phyloP scores from a whole-genome alignment of 768 basidiomycete species.

The Pisolithus sp. region DNA sequence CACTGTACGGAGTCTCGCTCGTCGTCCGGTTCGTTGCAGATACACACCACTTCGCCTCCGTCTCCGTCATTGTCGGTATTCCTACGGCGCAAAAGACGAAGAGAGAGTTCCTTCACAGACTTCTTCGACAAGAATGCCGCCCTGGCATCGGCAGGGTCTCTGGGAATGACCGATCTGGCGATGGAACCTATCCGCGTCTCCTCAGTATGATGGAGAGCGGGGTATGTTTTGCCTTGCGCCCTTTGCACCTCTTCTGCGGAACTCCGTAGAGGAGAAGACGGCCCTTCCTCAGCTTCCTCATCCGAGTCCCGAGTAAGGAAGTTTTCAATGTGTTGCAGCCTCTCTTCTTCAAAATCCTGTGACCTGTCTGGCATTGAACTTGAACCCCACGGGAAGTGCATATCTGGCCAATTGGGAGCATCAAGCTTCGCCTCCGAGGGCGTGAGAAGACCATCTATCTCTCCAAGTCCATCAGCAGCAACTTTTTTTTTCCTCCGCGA shows the following conservation, averaged over 20 bases:
- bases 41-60: slow-evolving; percentile 52
- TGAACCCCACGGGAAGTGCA: slow-evolving; percentile 72
- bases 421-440: slow-evolving; percentile 31
- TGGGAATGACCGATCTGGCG: slow-evolving; percentile 37
- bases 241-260: slow-evolving; percentile 12
- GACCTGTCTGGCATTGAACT: slow-evolving; percentile 47
- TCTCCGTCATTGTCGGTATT: slow-evolving; percentile 36
- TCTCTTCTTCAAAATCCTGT: slow-evolving; percentile 50
- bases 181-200: slow-evolving; percentile 8
- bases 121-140: slow-evolving; percentile 68
- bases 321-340: slow-evolving; percentile 57
- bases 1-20: slow-evolving; percentile 78
- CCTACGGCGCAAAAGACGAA: slow-evolving; percentile 38
- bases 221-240: slow-evolving; percentile 59
- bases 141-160: slow-evolving; percentile 72
- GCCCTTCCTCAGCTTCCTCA: slow-evolving; percentile 28
- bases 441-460: slow-evolving; percentile 10
- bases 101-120: slow-evolving; percentile 55
- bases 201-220: slow-evolving; percentile 39
- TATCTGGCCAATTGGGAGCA: slow-evolving; percentile 73
- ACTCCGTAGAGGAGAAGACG: slow-evolving; percentile 5
- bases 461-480: slow-evolving; percentile 16
- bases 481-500: slow-evolving; percentile 48
- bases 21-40: slow-evolving; percentile 62
- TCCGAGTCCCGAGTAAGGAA: slow-evolving; percentile 74